These are phyloP conservation scores for Quercus mongolica DNA, from an alignment of 306 rosid species.

Conservation along the genomic window DNA sequence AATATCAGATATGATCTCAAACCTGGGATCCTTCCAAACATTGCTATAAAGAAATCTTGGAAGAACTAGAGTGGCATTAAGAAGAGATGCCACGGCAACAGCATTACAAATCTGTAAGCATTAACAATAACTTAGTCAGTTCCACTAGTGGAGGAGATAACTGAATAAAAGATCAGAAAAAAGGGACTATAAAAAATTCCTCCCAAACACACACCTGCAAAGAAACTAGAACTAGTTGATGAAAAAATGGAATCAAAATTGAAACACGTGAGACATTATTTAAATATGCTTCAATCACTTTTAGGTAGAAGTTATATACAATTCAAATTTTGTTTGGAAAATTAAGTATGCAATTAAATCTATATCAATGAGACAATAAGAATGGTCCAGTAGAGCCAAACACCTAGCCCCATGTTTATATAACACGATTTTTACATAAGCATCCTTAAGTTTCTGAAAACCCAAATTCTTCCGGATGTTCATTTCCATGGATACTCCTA, in stretches of 20 bases:
- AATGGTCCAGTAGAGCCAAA: background rate
- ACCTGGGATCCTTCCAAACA: constrained; percentile 99
- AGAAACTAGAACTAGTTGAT: background rate
- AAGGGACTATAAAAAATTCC: background rate
- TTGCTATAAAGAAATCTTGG: constrained; percentile 87
- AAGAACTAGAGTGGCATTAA: constrained; percentile 81
- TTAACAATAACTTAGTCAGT: constrained; percentile 36
- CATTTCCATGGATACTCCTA: background rate
- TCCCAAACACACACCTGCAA: background rate
- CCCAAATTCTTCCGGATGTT: background rate
- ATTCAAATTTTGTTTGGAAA: background rate
- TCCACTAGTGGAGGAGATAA: constrained; percentile 18
- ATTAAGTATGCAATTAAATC: background rate
- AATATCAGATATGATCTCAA: constrained; percentile 7
- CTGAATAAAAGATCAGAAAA: constrained; percentile 16
- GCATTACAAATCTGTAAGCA: constrained; percentile 89
- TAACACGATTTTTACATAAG: background rate
- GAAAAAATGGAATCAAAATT: background rate
- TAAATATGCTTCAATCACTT: background rate
- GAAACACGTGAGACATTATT: background rate
- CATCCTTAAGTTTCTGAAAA: background rate
- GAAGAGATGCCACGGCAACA: constrained; percentile 85
- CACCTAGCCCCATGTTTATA: background rate
- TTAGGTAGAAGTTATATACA: background rate
- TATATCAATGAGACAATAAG: background rate